phyloP scores from a whole-genome alignment of 1,139 yeast species.

The Kodamaea arcana region DNA sequence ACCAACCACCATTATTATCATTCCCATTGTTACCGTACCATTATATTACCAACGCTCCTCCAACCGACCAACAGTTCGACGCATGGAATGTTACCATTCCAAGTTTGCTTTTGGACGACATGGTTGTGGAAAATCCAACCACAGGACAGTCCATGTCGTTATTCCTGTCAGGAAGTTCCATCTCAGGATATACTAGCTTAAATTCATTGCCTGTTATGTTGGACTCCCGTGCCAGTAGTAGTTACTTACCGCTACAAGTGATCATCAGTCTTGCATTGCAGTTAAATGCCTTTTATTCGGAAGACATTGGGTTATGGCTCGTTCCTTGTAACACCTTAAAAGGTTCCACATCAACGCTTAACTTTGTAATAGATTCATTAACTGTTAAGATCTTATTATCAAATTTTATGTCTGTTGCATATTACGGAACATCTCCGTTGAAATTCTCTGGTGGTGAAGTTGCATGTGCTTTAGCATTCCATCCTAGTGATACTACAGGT shows the following conservation, averaged over 20 bases:
- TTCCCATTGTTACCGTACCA: conserved; percentile 47
- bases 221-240: conserved; percentile 54
- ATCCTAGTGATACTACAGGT: conserved; percentile 50
- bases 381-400: conserved; percentile 51
- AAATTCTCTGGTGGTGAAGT: conserved; percentile 49
- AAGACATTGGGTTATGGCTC: conserved; percentile 54
- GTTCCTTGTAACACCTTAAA: conserved; percentile 54
- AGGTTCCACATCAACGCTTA: conserved; percentile 46
- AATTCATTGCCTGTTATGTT: conserved; percentile 52
- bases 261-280: conserved; percentile 69
- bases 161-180: conserved; percentile 19
- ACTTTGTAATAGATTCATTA: conserved; percentile 53
- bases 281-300: conserved; percentile 62
- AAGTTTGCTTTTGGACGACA: conserved; percentile 51
- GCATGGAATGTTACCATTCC: conserved; percentile 36
- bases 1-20: conserved; percentile 41
- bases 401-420: conserved; percentile 45
- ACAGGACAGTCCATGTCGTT: conserved; percentile 31
- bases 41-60: conserved; percentile 21
- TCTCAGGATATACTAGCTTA: conserved; percentile 1
- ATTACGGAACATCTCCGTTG: conserved; percentile 26
- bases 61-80: conserved; percentile 18
- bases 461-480: conserved; percentile 60
- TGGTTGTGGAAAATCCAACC: conserved; percentile 44
- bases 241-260: conserved; percentile 55